A percentile compares a stretch with the other conserved stretches of the same genome.
Evolutionary conservation across 345 rosid species (phyloP).

Genomic region (Erucastrum elatum): DNA sequence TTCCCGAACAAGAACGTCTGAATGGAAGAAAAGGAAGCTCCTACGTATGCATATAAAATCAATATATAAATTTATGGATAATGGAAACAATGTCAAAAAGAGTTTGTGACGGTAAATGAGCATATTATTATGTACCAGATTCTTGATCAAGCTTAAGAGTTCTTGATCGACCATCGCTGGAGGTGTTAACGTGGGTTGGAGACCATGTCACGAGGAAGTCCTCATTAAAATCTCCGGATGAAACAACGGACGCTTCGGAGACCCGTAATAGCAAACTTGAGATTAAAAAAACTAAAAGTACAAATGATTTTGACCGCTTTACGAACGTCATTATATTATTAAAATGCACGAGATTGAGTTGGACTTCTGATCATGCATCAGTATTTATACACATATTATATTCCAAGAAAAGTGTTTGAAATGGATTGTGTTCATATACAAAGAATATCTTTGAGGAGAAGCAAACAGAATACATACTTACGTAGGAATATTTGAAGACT

Average conservation of each 20-base stretch:
- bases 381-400: slow-evolving; percentile 32
- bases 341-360: slow-evolving; percentile 9
- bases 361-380: neutral
- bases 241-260: slow-evolving; percentile 57
- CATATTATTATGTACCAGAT: slow-evolving; percentile 49
- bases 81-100: neutral
- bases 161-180: slow-evolving; percentile 62
- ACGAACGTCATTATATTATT: neutral
- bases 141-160: slow-evolving; percentile 72
- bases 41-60: slow-evolving; percentile 34
- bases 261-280: slow-evolving; percentile 36
- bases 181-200: slow-evolving; percentile 68
- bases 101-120: neutral
- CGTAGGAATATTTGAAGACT: slow-evolving; percentile 8
- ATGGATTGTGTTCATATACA: slow-evolving; percentile 16
- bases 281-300: slow-evolving; percentile 31
- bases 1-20: slow-evolving; percentile 72
- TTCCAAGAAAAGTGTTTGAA: slow-evolving; percentile 37
- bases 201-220: slow-evolving; percentile 82
- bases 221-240: slow-evolving; percentile 58
- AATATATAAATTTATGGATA: neutral
- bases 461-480: slow-evolving; percentile 21
- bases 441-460: slow-evolving; percentile 37
- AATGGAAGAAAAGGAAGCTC: slow-evolving; percentile 70
- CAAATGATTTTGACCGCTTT: slow-evolving; percentile 31